Conservation (phyloP, 1,284 basidiomycete genomes). For the Nidula niveotomentosa region DNA sequence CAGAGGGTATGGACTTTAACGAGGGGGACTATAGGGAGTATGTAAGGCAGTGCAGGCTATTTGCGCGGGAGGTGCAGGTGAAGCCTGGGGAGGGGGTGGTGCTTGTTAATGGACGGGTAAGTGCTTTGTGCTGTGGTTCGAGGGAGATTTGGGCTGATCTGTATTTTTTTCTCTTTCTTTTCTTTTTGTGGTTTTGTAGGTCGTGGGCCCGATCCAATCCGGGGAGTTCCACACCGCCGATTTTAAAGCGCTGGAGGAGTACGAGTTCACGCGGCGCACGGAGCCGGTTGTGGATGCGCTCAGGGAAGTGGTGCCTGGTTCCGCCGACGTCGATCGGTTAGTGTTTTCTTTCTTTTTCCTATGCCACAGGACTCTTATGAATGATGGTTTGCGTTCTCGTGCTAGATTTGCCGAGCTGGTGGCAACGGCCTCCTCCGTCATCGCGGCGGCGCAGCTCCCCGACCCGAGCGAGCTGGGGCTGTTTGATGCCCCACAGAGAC, state of each 20-base stretch:
- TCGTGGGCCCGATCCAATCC: conserved; percentile 55
- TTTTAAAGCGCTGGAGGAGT: conserved; percentile 66
- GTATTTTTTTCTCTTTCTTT: too few species aligned
- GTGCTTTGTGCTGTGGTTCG: conserved; percentile 14
- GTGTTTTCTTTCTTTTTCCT: not conserved
- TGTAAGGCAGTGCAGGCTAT: conserved; percentile 38
- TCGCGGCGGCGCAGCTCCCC: conserved; percentile 64
- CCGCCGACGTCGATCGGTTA: conserved; percentile 46
- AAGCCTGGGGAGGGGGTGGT: conserved; percentile 59
- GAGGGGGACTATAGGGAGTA: conserved; percentile 36
- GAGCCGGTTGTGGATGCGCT: conserved; percentile 69
- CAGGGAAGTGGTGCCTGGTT: conserved; percentile 43
- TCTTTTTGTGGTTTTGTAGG: conserved; percentile 35
- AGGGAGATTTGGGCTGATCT: too few species aligned
- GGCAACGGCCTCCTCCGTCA: conserved; percentile 66
- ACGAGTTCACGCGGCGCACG: conserved; percentile 72
- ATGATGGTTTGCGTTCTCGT: conserved; percentile 29
- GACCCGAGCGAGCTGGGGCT: conserved; percentile 75
- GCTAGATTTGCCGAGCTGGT: conserved; percentile 57
- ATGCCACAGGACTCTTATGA: not conserved
- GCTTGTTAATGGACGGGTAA: conserved; percentile 81
- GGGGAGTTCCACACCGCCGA: conserved; percentile 65
- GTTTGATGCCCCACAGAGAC: conserved; percentile 59
- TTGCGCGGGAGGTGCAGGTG: conserved; percentile 56
- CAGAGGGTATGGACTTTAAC: conserved; percentile 33